Percentiles rank a stretch among this genome's conserved stretches.
These are phyloP conservation scores for Pseudogymnoascus sp. DNA, from an alignment of 2,329 filamentous ascomycete species.

Conservation along the genomic window DNA sequence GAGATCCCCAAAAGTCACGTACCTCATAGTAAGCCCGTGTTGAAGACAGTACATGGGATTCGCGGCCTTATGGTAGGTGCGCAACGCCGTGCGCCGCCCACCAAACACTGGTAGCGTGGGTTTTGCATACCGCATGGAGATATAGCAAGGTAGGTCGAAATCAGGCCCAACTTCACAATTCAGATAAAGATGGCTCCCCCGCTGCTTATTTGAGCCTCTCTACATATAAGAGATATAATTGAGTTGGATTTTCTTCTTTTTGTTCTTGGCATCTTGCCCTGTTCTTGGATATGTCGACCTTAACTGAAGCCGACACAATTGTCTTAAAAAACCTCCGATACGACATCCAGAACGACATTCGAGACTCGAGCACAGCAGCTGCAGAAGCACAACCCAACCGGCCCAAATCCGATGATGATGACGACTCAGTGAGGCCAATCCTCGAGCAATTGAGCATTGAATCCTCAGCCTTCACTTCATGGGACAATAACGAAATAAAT, in stretches of 20 bases:
- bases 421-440: background rate
- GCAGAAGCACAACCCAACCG: background rate
- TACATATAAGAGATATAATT: background rate
- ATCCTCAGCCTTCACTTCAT: constrained; percentile 46
- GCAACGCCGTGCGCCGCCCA: background rate
- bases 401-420: background rate
- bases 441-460: constrained; percentile 22
- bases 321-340: constrained; percentile 5
- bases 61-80: constrained; percentile 2
- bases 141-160: background rate
- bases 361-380: constrained; percentile 1
- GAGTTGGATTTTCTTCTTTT: background rate
- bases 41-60: background rate
- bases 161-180: background rate
- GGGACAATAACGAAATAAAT: constrained; percentile 41
- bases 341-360: constrained; percentile 6
- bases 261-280: background rate
- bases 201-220: background rate
- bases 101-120: background rate
- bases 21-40: background rate
- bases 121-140: background rate
- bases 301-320: constrained; percentile 3
- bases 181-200: background rate
- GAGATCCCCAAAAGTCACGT: background rate
- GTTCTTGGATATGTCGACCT: background rate